Percentiles rank a stretch among this genome's conserved stretches.
Conservation (phyloP, 1,139 yeast species). For the Suhomyces anneliseae region DNA sequence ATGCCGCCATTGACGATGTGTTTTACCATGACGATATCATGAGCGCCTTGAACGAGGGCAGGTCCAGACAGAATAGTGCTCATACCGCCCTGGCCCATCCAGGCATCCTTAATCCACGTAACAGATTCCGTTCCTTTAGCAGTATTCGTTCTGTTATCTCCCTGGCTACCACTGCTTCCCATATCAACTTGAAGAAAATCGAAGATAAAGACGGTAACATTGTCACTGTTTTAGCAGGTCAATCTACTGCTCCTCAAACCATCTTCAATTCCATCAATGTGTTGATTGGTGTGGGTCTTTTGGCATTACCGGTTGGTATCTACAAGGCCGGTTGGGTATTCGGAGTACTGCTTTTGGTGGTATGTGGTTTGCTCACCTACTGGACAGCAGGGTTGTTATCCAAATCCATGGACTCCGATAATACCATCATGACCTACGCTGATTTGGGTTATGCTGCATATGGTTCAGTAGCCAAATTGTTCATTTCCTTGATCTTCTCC, state of each 20-base stretch:
- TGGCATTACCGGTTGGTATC: constrained; percentile 50
- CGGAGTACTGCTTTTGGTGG: constrained; percentile 40
- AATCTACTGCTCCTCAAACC: constrained; percentile 61
- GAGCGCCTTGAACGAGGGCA: constrained; percentile 27
- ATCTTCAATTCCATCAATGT: constrained; percentile 49
- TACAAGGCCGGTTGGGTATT: constrained; percentile 48
- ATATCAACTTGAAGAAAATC: constrained; percentile 59
- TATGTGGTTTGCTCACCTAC: constrained; percentile 42
- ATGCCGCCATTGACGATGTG: constrained; percentile 32
- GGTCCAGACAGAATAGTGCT: constrained; percentile 34
- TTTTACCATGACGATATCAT: constrained; percentile 44
- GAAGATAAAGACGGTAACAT: constrained; percentile 74
- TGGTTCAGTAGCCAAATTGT: constrained; percentile 48
- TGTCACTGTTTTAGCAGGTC: constrained; percentile 77
- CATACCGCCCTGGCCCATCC: constrained; percentile 10
- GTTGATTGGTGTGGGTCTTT: constrained; percentile 49
- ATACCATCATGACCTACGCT: constrained; percentile 81
- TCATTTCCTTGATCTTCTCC: constrained; percentile 43
- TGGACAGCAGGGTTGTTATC: constrained; percentile 49
- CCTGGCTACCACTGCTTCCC: constrained; percentile 48
- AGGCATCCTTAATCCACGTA: constrained; percentile 25
- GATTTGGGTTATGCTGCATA: constrained; percentile 81
- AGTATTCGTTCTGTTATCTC: constrained; percentile 38
- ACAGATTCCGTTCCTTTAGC: constrained; percentile 36
- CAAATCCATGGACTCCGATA: constrained; percentile 63